These are phyloP conservation scores for Mycena vulgaris DNA, from an alignment of 768 basidiomycete genomes.

Conservation along the genomic window DNA sequence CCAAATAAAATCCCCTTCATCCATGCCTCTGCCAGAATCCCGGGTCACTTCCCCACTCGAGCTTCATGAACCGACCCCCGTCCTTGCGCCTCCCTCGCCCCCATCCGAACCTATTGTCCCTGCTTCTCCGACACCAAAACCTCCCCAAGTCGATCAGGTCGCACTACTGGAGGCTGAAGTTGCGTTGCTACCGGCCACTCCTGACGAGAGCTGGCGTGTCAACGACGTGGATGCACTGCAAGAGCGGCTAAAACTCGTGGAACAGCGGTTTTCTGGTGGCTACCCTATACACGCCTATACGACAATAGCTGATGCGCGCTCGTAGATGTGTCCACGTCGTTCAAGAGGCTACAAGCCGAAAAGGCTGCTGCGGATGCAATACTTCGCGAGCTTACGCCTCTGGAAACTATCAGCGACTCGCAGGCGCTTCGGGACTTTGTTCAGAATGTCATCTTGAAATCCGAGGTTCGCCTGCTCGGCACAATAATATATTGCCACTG, in stretches of 20 bases:
- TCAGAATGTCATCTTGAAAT: conserved; percentile 73
- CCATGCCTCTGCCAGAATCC: conserved; percentile 61
- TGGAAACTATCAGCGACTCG: conserved; percentile 75
- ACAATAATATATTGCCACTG: conserved; percentile 8
- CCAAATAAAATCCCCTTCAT: conserved; percentile 59
- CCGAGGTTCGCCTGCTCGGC: conserved; percentile 68
- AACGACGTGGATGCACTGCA: conserved; percentile 71
- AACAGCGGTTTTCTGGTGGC: conserved; percentile 84
- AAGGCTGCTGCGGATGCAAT: conserved; percentile 77
- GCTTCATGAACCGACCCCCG: conserved; percentile 27
- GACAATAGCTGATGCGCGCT: conserved; percentile 26
- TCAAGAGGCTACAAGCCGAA: conserved; percentile 82
- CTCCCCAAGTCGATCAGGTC: conserved; percentile 17
- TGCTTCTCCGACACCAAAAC: conserved; percentile 20
- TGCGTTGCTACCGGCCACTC: not conserved
- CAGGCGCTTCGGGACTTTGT: conserved; percentile 84
- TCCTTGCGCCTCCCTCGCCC: conserved; percentile 1
- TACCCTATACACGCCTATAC: not conserved
- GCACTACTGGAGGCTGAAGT: conserved; percentile 19
- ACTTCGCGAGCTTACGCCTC: conserved; percentile 78
- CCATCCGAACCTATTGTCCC: not conserved
- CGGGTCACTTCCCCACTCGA: conserved; percentile 44
- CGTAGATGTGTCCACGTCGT: conserved; percentile 85
- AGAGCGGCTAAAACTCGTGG: conserved; percentile 77
- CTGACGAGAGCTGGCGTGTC: not conserved